Conservation (phyloP, 129 eudicot genomes). For the Smallanthus sonchifolius region DNA sequence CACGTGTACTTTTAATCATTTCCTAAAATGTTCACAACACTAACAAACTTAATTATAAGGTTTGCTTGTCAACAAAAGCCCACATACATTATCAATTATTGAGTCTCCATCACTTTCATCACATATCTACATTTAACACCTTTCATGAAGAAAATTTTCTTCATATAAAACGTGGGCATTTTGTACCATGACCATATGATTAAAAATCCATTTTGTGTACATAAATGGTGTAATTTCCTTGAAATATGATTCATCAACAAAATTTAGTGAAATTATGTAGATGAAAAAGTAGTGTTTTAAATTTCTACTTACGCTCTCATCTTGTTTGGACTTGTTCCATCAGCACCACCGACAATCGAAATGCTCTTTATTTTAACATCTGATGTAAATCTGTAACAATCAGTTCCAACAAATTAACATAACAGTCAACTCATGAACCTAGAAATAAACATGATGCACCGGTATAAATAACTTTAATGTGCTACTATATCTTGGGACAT, state of each 20-base stretch:
- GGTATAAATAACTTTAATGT: background rate
- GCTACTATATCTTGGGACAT: background rate
- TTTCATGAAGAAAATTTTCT: background rate
- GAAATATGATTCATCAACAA: background rate
- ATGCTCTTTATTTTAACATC: slow-evolving; percentile 98
- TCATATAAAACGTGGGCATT: background rate
- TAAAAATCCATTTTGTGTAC: background rate
- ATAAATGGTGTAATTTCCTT: background rate
- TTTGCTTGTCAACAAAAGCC: background rate
- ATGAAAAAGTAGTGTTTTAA: background rate
- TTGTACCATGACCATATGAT: slow-evolving; percentile 11
- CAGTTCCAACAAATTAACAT: slow-evolving; percentile 13
- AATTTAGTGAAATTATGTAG: background rate
- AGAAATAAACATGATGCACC: background rate
- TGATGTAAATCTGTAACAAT: slow-evolving; percentile 71
- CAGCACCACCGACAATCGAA: slow-evolving; percentile 91
- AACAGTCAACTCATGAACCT: slow-evolving; percentile 4
- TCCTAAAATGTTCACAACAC: background rate
- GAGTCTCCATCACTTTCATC: background rate
- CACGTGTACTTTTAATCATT: background rate
- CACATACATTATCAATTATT: slow-evolving; percentile 2
- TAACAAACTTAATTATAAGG: too few species aligned
- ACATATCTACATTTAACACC: background rate
- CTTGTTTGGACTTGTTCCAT: slow-evolving; percentile 95
- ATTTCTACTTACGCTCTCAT: slow-evolving; percentile 91